A percentile compares a stretch with the other conserved stretches of the same genome.
Conservation (phyloP, 1,139 yeast species). For the Geotrichum citri-aurantii region DNA sequence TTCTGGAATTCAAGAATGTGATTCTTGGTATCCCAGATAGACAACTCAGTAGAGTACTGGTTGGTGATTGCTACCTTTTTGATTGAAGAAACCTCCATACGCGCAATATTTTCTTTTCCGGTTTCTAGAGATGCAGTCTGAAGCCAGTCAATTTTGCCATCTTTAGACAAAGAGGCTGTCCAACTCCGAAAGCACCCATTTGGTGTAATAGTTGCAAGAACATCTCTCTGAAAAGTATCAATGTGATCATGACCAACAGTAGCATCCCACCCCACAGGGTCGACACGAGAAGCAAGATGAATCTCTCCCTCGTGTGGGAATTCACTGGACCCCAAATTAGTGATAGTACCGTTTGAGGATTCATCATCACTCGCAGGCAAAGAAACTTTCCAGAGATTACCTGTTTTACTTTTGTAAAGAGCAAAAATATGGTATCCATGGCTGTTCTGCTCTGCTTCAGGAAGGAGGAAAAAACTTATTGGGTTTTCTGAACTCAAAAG, state of each 20-base stretch:
- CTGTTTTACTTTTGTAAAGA: constrained; percentile 34
- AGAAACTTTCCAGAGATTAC: constrained; percentile 17
- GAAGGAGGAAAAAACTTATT: constrained; percentile 43
- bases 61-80: constrained; percentile 70
- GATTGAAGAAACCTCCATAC: constrained; percentile 67
- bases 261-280: constrained; percentile 55
- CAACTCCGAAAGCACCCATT: constrained; percentile 54
- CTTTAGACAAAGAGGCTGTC: constrained; percentile 37
- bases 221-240: constrained; percentile 41
- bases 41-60: constrained; percentile 44
- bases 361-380: constrained; percentile 5
- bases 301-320: constrained; percentile 31
- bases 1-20: constrained; percentile 62
- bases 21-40: constrained; percentile 72
- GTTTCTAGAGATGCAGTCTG: constrained; percentile 48
- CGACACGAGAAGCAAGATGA: constrained; percentile 53
- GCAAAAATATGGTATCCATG: constrained; percentile 43
- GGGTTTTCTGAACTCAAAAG: constrained; percentile 31
- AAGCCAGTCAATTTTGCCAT: constrained; percentile 44
- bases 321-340: constrained; percentile 18
- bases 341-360: constrained; percentile 4
- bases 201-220: constrained; percentile 54
- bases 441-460: constrained; percentile 38
- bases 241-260: constrained; percentile 37
- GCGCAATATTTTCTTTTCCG: constrained; percentile 47